Conservation (phyloP, 176 grass and related monocot species). For the Thinopyrum elongatum region DNA sequence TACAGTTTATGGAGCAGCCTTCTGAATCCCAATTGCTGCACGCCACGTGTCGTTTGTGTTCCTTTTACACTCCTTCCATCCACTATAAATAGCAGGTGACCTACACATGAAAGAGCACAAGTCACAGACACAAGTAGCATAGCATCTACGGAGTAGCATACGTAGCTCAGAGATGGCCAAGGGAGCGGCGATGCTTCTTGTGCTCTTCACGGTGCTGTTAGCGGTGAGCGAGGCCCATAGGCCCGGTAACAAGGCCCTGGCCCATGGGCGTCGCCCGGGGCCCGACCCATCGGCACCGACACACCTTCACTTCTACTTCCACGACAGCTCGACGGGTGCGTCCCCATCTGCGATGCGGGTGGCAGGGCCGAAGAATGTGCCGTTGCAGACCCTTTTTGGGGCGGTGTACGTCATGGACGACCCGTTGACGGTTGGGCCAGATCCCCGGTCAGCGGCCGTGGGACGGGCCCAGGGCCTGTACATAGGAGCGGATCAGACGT, state of each 20-base stretch:
- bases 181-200: not conserved
- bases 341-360: slow-evolving; percentile 39
- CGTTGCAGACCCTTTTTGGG: slow-evolving; percentile 32
- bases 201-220: not conserved
- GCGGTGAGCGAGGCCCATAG: not conserved
- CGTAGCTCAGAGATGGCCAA: not conserved
- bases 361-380: not conserved
- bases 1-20: not conserved
- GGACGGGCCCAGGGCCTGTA: slow-evolving; percentile 66
- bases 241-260: not conserved
- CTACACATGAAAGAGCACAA: not conserved
- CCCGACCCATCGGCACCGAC: not conserved
- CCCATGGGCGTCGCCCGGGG: not conserved
- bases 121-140: not conserved
- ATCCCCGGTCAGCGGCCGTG: slow-evolving; percentile 13
- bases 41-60: not conserved
- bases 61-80: not conserved
- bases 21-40: not conserved
- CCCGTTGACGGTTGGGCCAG: slow-evolving; percentile 41
- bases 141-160: not conserved
- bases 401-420: slow-evolving; percentile 51
- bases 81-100: not conserved
- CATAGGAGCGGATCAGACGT: slow-evolving; percentile 31
- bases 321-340: slow-evolving; percentile 57
- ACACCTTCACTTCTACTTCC: slow-evolving; percentile 88